Base-by-base conservation (phyloP, 495 filamentous ascomycete species). In the Penicillium canescens region DNA sequence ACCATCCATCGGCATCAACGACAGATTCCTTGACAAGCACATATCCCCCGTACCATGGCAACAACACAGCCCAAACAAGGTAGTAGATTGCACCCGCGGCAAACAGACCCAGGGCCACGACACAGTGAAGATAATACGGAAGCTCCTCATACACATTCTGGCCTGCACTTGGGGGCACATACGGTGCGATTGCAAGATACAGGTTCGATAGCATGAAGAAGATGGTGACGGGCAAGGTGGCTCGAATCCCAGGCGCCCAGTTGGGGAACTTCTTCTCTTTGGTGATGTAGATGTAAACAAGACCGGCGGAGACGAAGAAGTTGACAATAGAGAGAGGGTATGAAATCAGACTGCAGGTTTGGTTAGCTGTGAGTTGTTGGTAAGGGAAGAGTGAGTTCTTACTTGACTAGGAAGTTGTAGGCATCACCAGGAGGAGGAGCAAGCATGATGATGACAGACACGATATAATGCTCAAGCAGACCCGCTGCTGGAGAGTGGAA, bases 331-430 rank as follows among this genome's bases (percentile, higher is more conserved):
- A 76, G 14, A 85, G 71, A 2, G 82, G 82, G 62, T 86, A 86
- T 8, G 81, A 82, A 50, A 84, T 84, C 14, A 84, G 72, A 54
- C 76, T 83, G 46, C 61, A 38, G 52, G 53, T 10, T 60, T 49
- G 54, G 65, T 74, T 55, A 63, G 42, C 45, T 54, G 20, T 46
- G 39, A n/a, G 58, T 37, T 46, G 48, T 16, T 50, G 59, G 20
- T 61, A 1, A 31, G 7, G 7, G 28, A 31, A 31, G 28, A 31
- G 28, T 31, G 7, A 31, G 28, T 31, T 18, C 74, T 59, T 70
- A 83, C 77, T 84, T 82, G 53, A 84, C 67, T 34, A 86, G 74
- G 53, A 86, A 86, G 67, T 84, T 83, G 58, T 86, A 86, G 2
- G 81, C 79, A 60, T 86, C 82, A 4, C 84, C 84, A 4, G 84